Evolutionary conservation across 208 protist genomes (phyloP).

Genomic region (Crithidia brevicula): DNA sequence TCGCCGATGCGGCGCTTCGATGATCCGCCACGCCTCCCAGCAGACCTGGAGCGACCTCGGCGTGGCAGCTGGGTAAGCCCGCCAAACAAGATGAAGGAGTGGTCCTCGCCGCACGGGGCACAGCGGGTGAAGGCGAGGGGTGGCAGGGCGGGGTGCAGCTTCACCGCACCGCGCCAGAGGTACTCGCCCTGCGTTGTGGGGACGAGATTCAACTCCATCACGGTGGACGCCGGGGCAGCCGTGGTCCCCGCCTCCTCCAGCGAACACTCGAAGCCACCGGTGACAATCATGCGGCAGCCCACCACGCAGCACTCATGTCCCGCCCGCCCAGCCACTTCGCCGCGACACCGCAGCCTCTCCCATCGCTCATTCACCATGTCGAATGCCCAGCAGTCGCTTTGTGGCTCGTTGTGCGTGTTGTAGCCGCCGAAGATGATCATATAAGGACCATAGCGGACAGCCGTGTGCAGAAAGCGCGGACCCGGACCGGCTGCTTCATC

Average conservation of each 20-base stretch:
- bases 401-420: slow-evolving; percentile 66
- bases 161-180: slow-evolving; percentile 46
- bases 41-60: slow-evolving; percentile 2
- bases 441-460: slow-evolving; percentile 78
- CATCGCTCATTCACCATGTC: slow-evolving; percentile 80
- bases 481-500: slow-evolving; percentile 10
- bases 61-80: slow-evolving; percentile 52
- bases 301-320: slow-evolving; percentile 75
- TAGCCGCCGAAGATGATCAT: slow-evolving; percentile 88
- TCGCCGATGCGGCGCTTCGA: neutral
- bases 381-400: slow-evolving; percentile 81
- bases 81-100: slow-evolving; percentile 80
- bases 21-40: slow-evolving; percentile 14
- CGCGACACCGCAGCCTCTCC: slow-evolving; percentile 61
- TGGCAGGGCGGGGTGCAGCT: slow-evolving; percentile 48
- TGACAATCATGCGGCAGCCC: slow-evolving; percentile 73
- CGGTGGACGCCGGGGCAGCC: slow-evolving; percentile 22
- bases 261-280: slow-evolving; percentile 70
- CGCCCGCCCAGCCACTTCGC: slow-evolving; percentile 40
- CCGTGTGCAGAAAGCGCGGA: slow-evolving; percentile 76
- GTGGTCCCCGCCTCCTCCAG: slow-evolving; percentile 42
- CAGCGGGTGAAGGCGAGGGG: slow-evolving; percentile 63
- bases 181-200: slow-evolving; percentile 59
- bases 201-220: slow-evolving; percentile 70
- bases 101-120: slow-evolving; percentile 75